Evolutionary conservation across 371 early-diverging fungal genomes (phyloP).

Genomic region (Blakeslea trispora): DNA sequence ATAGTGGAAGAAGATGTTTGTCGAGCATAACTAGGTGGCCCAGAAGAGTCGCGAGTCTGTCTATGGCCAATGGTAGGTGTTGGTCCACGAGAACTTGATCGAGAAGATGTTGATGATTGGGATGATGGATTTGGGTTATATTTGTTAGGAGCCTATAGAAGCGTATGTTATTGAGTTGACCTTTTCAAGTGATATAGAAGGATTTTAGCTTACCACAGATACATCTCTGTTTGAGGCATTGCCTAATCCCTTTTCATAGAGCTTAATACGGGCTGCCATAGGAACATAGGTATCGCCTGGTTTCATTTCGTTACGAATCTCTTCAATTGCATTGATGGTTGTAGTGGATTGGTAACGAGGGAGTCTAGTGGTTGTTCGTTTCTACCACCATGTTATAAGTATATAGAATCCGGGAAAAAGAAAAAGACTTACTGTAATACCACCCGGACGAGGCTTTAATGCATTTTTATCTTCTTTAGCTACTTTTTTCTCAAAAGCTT

Average conservation of each 20-base stretch:
- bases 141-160: neutral
- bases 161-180: no score
- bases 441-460: conserved; percentile 10
- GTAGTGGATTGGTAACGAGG: conserved; percentile 23
- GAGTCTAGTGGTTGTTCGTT: conserved; percentile 20
- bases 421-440: conserved; percentile 13
- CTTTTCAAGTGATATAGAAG: no score
- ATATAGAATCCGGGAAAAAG: no score
- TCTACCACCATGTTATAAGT: conserved; percentile 16
- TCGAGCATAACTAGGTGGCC: conserved; percentile 2
- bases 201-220: conserved; percentile 9
- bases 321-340: conserved; percentile 20
- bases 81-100: neutral
- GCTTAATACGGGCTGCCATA: conserved; percentile 27
- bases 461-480: neutral
- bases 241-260: conserved; percentile 29
- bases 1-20: conserved; percentile 8
- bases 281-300: conserved; percentile 23
- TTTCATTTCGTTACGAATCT: conserved; percentile 19
- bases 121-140: neutral
- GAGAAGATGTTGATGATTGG: neutral
- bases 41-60: neutral
- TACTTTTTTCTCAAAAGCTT: conserved; percentile 7
- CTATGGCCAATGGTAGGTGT: neutral
- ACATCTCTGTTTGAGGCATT: conserved; percentile 18